Conservation (phyloP, 176 grass and related monocot species). For the Saccharum officinarum region DNA sequence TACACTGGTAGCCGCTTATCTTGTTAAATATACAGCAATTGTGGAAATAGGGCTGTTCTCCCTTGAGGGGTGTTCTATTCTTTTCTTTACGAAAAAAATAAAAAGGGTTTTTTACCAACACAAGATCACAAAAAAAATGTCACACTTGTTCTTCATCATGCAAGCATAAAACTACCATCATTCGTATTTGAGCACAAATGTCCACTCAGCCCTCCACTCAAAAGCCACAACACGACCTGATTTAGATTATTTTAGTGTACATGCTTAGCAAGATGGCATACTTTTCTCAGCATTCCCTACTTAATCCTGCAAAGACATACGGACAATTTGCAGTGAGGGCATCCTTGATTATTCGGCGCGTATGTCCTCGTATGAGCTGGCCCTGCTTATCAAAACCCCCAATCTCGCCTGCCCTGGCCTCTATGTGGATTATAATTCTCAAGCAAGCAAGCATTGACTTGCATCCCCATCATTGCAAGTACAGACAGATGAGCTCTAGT, state of each 20-base stretch:
- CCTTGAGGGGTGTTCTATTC: no score
- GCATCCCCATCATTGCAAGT: slow-evolving; percentile 54
- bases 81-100: no score
- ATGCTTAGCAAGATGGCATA: slow-evolving; percentile 33
- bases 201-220: background rate
- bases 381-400: slow-evolving; percentile 33
- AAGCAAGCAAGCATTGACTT: slow-evolving; percentile 47
- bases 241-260: background rate
- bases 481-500: slow-evolving; percentile 21
- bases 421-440: slow-evolving; percentile 34
- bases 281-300: background rate
- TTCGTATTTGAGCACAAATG: no score
- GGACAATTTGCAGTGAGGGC: slow-evolving; percentile 49
- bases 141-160: no score
- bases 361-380: slow-evolving; percentile 44
- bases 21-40: no score
- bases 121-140: no score
- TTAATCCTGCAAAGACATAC: slow-evolving; percentile 46
- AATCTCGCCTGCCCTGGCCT: slow-evolving; percentile 21
- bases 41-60: no score
- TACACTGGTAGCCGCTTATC: no score
- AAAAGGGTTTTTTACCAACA: no score
- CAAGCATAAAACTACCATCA: no score
- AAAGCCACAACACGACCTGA: background rate
- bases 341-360: slow-evolving; percentile 6